A percentile compares a stretch with the other conserved stretches of the same genome.
Conservation (phyloP, 2,329 filamentous ascomycete species). For the Phialophora verrucosa region DNA sequence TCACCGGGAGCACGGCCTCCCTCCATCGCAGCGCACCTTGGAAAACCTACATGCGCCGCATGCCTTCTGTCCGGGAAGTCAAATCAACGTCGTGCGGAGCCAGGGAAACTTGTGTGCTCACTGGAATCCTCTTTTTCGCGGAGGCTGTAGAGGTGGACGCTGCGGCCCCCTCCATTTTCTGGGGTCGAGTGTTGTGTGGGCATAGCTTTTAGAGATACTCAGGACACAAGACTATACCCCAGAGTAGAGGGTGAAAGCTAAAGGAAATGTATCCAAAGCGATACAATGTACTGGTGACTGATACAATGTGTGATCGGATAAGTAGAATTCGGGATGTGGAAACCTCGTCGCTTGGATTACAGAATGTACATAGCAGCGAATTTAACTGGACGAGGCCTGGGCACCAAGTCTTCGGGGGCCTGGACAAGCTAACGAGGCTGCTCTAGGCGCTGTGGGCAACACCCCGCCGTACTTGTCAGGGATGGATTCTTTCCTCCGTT, state of each 20-base stretch:
- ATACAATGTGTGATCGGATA: no score
- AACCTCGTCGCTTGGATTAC: no score
- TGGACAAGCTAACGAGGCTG: no score
- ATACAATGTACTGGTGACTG: no score
- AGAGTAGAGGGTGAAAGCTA: neutral
- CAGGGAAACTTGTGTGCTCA: constrained; percentile 31
- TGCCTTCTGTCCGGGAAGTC: constrained; percentile 42
- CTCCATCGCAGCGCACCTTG: constrained; percentile 49
- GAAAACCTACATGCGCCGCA: constrained; percentile 48
- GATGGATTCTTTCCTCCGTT: no score
- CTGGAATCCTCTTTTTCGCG: constrained; percentile 47
- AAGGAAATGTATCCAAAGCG: neutral
- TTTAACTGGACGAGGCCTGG: no score
- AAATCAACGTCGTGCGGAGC: constrained; percentile 1
- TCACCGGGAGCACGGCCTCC: constrained; percentile 47
- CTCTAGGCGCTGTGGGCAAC: no score
- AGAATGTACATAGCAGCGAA: no score
- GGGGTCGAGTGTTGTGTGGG: neutral
- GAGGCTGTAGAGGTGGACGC: neutral
- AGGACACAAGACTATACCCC: neutral
- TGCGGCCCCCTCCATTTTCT: neutral
- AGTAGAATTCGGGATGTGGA: no score
- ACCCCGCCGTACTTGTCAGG: no score
- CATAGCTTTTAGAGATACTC: neutral
- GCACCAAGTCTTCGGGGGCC: no score